Evolutionary conservation across 208 protist genomes (phyloP).

Genomic region (Leptomonas pyrrhocoris): DNA sequence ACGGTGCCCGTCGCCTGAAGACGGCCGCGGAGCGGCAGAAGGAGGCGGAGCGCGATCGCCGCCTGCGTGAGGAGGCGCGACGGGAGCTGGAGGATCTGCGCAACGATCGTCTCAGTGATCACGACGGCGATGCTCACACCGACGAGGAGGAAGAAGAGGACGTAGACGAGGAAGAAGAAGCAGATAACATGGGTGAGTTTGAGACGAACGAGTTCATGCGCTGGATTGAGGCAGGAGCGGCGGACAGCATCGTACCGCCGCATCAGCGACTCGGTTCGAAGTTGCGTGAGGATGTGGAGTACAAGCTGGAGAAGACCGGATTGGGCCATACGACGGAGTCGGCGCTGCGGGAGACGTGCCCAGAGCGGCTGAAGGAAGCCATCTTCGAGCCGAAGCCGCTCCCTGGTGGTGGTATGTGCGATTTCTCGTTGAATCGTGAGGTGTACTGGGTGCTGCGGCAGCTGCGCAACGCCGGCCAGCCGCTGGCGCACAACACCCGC

Average conservation of each 20-base stretch:
- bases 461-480: conserved; percentile 71
- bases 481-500: conserved; percentile 79
- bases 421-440: conserved; percentile 62
- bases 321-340: conserved; percentile 50
- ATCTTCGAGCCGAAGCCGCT: conserved; percentile 47
- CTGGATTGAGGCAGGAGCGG: conserved; percentile 64
- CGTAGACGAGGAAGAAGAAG: conserved; percentile 45
- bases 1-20: conserved; percentile 31
- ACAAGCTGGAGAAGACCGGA: conserved; percentile 69
- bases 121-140: conserved; percentile 19
- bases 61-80: conserved; percentile 49
- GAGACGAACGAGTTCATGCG: conserved; percentile 64
- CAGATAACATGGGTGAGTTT: conserved; percentile 30
- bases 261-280: conserved; percentile 8
- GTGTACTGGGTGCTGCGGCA: conserved; percentile 86
- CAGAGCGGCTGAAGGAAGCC: conserved; percentile 65
- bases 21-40: conserved; percentile 65
- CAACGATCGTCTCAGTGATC: conserved; percentile 32
- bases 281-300: conserved; percentile 49
- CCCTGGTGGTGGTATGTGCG: conserved; percentile 56
- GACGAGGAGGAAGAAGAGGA: conserved; percentile 37
- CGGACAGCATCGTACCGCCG: conserved; percentile 15
- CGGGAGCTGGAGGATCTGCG: conserved; percentile 55
- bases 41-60: conserved; percentile 55
- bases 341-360: conserved; percentile 51